Percentiles rank a stretch among this genome's conserved stretches.
These are phyloP conservation scores for Saccharomyces hybrid DNA, from an alignment of 1,139 yeast genomes.

Conservation along the genomic window DNA sequence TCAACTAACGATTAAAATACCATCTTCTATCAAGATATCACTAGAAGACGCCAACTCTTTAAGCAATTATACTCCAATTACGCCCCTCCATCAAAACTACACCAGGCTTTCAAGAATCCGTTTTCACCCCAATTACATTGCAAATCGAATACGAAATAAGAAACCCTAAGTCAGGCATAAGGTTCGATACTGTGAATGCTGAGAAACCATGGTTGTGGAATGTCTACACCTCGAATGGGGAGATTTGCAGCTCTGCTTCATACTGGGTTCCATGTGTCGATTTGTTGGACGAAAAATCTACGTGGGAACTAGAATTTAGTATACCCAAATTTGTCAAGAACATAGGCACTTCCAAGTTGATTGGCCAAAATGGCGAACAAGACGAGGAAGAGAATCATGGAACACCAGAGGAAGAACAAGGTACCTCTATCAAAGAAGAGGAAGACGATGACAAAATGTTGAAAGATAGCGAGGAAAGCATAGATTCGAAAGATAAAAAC, in stretches of 20 bases:
- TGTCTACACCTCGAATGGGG: conserved; percentile 76
- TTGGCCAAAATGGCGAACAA: conserved; percentile 30
- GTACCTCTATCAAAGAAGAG: conserved; percentile 14
- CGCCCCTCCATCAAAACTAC: conserved; percentile 38
- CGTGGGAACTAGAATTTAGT: conserved; percentile 85
- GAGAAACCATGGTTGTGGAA: conserved; percentile 55
- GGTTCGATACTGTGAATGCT: conserved; percentile 42
- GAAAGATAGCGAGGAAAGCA: conserved; percentile 16
- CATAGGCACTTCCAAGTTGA: conserved; percentile 46
- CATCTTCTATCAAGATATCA: conserved; percentile 59
- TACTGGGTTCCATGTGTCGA: conserved; percentile 97
- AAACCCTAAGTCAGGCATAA: conserved; percentile 69
- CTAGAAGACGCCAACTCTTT: conserved; percentile 47
- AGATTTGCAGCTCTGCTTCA: conserved; percentile 73
- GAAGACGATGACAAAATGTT: conserved; percentile 16
- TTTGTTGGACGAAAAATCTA: conserved; percentile 76
- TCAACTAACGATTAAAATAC: conserved; percentile 64
- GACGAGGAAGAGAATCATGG: conserved; percentile 1
- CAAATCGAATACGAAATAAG: conserved; percentile 58
- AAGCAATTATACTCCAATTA: conserved; percentile 41
- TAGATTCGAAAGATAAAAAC: conserved; percentile 21
- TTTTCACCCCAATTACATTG: conserved; percentile 65
- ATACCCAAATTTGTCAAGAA: conserved; percentile 76
- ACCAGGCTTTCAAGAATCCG: conserved; percentile 37
- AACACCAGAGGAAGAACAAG: conserved; percentile 10